Evolutionary conservation across 768 basidiomycete species (phyloP).

Genomic region (Tylopilus plumbeoviolaceoides): DNA sequence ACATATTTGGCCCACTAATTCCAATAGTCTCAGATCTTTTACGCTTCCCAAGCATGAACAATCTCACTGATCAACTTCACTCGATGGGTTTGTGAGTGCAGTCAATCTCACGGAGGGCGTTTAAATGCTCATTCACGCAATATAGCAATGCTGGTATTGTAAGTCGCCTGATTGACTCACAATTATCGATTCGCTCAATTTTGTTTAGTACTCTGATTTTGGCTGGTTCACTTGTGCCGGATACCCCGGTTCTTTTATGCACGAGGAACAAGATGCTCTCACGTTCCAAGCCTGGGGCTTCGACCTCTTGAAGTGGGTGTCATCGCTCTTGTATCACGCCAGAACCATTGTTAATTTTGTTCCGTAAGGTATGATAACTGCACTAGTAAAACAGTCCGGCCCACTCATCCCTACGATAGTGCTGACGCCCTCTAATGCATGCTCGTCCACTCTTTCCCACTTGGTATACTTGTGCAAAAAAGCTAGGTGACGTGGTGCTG

Average conservation of each 20-base stretch:
- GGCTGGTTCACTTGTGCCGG: conserved; percentile 63
- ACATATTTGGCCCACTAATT: not conserved
- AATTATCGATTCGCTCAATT: not conserved
- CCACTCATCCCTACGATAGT: not conserved
- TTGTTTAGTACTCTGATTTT: conserved; percentile 55
- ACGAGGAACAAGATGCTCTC: conserved; percentile 57
- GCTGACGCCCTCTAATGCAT: conserved; percentile 34
- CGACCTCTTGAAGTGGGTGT: conserved; percentile 54
- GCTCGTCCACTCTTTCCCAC: conserved; percentile 65
- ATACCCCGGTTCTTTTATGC: conserved; percentile 59
- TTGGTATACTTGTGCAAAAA: conserved; percentile 85
- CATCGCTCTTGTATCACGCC: not conserved
- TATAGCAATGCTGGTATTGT: conserved; percentile 59
- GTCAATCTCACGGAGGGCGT: not conserved
- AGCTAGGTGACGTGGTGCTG: conserved; percentile 70
- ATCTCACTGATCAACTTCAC: conserved; percentile 51
- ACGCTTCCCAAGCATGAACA: conserved; percentile 55
- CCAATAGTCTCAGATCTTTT: conserved; percentile 35
- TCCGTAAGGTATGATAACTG: conserved; percentile 56
- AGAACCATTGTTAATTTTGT: not conserved
- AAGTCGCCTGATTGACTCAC: conserved; percentile 14
- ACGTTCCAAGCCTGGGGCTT: conserved; percentile 62
- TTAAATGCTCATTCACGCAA: conserved; percentile 1
- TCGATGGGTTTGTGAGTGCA: conserved; percentile 49
- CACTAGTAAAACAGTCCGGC: conserved; percentile 34